phyloP scores from a whole-genome alignment of 345 rosid species.

The Hirschfeldia incana region DNA sequence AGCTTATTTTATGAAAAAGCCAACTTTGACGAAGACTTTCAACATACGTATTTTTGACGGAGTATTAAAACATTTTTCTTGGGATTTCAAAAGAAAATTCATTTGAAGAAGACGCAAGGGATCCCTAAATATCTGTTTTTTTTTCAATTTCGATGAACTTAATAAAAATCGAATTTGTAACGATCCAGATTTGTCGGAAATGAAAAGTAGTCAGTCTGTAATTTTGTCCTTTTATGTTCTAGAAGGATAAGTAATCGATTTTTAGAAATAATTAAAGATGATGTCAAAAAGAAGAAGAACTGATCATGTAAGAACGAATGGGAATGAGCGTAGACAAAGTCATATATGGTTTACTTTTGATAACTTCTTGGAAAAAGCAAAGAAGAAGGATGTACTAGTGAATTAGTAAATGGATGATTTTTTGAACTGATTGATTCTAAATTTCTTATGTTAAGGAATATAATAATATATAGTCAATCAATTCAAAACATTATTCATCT shows the following conservation, averaged over 20 bases:
- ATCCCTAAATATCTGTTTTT: neutral
- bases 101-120: neutral
- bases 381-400: neutral
- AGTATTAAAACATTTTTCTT: neutral
- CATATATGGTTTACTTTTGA: conserved; percentile 16
- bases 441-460: neutral
- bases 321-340: conserved; percentile 25
- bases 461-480: neutral
- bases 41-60: conserved; percentile 8
- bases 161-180: neutral
- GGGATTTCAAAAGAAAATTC: neutral
- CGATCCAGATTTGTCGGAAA: neutral
- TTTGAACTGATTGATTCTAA: conserved; percentile 5
- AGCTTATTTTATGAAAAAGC: neutral
- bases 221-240: neutral
- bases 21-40: conserved; percentile 41
- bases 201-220: neutral
- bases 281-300: neutral
- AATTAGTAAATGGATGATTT: neutral
- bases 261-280: neutral
- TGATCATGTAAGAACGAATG: conserved; percentile 7
- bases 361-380: conserved; percentile 10
- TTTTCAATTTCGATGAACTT: neutral
- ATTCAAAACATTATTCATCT: neutral
- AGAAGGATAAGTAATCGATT: neutral